A percentile compares a stretch with the other conserved stretches of the same genome.
Conservation (phyloP, 129 eudicot species). For the Gnaphalium uliginosum region DNA sequence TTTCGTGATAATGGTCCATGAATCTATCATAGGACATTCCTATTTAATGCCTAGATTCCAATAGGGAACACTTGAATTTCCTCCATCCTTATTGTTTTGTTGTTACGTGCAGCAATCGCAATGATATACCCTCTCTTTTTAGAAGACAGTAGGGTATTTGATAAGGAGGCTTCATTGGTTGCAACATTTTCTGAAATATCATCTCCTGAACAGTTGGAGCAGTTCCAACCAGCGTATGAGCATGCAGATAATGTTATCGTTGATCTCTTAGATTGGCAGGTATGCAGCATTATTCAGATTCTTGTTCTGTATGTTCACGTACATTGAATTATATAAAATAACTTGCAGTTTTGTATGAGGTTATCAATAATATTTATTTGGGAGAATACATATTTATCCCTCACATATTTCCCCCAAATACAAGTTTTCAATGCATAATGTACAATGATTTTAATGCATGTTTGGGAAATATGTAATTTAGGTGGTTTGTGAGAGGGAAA, state of each 20-base stretch:
- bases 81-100: slow-evolving; percentile 15
- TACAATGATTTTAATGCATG: no score
- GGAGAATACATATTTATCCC: no score
- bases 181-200: slow-evolving; percentile 69
- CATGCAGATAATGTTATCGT: slow-evolving; percentile 63
- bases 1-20: background rate
- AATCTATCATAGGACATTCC: background rate
- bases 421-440: no score
- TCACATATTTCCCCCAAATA: no score
- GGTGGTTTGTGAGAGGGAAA: no score
- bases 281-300: slow-evolving; percentile 39
- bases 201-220: slow-evolving; percentile 72
- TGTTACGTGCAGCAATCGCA: slow-evolving; percentile 68
- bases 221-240: slow-evolving; percentile 48
- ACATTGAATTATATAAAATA: background rate
- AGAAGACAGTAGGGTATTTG: slow-evolving; percentile 55
- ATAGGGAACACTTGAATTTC: background rate
- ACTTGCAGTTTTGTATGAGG: slow-evolving; percentile 18
- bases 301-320: background rate
- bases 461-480: no score
- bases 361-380: slow-evolving; percentile 1
- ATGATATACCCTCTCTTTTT: slow-evolving; percentile 65
- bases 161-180: slow-evolving; percentile 44
- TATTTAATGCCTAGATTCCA: background rate
- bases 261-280: slow-evolving; percentile 94